Percentiles rank a stretch among this genome's conserved stretches.
These are phyloP conservation scores for Debaryomyces hansenii DNA, from an alignment of 805 yeast species.

Conservation along the genomic window DNA sequence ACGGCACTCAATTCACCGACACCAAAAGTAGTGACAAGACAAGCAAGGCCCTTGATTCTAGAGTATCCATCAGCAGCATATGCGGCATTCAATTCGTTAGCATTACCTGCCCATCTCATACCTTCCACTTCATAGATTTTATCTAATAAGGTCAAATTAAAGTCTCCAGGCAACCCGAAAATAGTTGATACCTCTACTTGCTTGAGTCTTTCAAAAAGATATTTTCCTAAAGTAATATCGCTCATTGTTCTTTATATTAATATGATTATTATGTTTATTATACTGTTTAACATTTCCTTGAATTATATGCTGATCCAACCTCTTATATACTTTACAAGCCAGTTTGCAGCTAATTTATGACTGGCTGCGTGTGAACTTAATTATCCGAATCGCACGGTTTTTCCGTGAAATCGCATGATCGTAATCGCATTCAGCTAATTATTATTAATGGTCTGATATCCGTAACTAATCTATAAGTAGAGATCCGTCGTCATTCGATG, in stretches of 20 bases:
- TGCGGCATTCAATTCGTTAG: conserved; percentile 45
- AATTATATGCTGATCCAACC: too few species aligned
- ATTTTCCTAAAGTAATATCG: conserved; percentile 37
- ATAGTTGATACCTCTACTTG: conserved; percentile 37
- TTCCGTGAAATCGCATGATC: too few species aligned
- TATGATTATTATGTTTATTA: background rate
- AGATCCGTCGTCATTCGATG: background rate
- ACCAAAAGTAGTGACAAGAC: conserved; percentile 42
- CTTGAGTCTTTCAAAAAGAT: conserved; percentile 39
- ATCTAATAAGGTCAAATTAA: conserved; percentile 38
- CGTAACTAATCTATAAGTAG: background rate
- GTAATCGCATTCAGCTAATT: too few species aligned
- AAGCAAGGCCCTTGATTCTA: conserved; percentile 37
- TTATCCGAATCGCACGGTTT: too few species aligned
- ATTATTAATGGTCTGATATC: too few species aligned
- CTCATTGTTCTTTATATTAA: conserved; percentile 19
- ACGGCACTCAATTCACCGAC: conserved; percentile 41
- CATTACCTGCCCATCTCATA: conserved; percentile 45
- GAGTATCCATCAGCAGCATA: conserved; percentile 46
- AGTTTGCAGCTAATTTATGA: too few species aligned
- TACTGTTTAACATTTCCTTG: background rate
- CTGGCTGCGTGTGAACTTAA: too few species aligned
- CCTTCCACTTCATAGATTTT: conserved; percentile 40
- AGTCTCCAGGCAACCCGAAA: conserved; percentile 44
- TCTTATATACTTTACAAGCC: too few species aligned